Evolutionary conservation across 169 alveolate genomes (phyloP).

Genomic region (Plasmodium adleri): DNA sequence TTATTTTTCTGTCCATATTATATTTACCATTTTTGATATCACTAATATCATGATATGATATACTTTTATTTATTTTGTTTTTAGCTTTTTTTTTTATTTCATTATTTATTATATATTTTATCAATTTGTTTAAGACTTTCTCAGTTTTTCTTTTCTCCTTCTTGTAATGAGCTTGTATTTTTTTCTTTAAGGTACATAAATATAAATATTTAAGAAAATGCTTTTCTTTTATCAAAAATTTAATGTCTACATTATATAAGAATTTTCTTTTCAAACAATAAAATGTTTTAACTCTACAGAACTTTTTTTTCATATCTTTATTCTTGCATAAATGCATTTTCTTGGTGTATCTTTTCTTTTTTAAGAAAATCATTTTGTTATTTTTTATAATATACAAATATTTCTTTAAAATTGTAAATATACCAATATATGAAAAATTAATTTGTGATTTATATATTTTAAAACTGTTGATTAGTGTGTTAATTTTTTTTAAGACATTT

Average conservation of each 20-base stretch:
- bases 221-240: constrained; percentile 11
- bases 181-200: constrained; percentile 32
- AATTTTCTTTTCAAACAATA: constrained; percentile 8
- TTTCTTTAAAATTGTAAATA: constrained; percentile 30
- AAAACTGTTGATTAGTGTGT: not conserved
- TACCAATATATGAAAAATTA: constrained; percentile 44
- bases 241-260: constrained; percentile 2
- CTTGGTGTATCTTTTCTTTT: constrained; percentile 25
- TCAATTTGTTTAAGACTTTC: not conserved
- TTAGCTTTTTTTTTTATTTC: constrained; percentile 1
- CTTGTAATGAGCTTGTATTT: constrained; percentile 27
- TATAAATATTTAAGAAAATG: constrained; percentile 29
- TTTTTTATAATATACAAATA: constrained; percentile 43
- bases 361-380: constrained; percentile 31
- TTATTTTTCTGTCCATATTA: not conserved
- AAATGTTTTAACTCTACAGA: constrained; percentile 9
- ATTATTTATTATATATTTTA: constrained; percentile 1
- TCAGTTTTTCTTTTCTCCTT: constrained; percentile 6
- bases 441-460: constrained; percentile 25
- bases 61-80: no score
- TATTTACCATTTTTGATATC: not conserved
- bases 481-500: constrained; percentile 3
- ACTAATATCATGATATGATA: not conserved
- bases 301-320: constrained; percentile 30
- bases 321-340: constrained; percentile 24